These are phyloP conservation scores for Tetrahymena borealis DNA, from an alignment of 73 alveolate species.

Conservation along the genomic window DNA sequence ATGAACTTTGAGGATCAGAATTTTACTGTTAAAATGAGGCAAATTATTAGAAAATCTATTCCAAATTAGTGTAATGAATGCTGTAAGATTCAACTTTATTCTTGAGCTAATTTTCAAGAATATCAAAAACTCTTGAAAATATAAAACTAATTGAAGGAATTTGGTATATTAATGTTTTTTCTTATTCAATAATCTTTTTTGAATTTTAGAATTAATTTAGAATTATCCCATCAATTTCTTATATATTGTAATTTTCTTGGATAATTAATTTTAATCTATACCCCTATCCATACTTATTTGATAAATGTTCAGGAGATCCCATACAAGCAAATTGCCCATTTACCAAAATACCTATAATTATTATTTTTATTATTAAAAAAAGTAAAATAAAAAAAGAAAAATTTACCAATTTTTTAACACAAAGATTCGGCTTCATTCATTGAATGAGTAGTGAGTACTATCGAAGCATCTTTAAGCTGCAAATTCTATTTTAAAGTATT, in stretches of 20 bases:
- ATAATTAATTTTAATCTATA: neutral
- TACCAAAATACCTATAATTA: neutral
- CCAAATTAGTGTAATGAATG: neutral
- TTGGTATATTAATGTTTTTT: neutral
- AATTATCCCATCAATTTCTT: neutral
- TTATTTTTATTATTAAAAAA: neutral
- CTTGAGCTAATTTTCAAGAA: neutral
- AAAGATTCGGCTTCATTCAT: slow-evolving; percentile 78
- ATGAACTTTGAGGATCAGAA: neutral
- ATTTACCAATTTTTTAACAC: slow-evolving; percentile 70
- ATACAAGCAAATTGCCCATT: neutral
- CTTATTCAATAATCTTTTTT: neutral
- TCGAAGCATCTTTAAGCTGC: slow-evolving; percentile 41
- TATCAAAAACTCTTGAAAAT: neutral
- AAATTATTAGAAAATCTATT: neutral
- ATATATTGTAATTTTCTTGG: neutral
- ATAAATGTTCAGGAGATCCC: neutral
- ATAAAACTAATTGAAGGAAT: neutral
- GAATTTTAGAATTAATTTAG: neutral
- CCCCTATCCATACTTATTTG: neutral
- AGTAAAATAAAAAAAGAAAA: neutral
- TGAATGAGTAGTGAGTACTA: slow-evolving; percentile 84
- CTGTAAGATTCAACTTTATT: neutral
- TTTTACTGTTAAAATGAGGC: neutral
- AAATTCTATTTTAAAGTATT: slow-evolving; percentile 37